phyloP scores from a whole-genome alignment of 768 basidiomycete species.

The Phlebiopsis gigantea region DNA sequence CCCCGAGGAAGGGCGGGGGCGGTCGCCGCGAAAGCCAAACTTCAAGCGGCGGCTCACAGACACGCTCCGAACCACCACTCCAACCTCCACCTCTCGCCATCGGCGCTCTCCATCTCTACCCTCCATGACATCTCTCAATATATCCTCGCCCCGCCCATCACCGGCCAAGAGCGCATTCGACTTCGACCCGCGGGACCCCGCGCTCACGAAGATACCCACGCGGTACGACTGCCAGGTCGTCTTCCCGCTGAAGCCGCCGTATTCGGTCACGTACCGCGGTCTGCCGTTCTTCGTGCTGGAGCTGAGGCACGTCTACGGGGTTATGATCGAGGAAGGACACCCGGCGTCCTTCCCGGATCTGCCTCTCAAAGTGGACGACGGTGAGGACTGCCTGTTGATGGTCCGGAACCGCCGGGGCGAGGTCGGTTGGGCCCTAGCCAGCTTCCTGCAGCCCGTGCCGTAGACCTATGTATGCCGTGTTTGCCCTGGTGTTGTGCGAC shows the following conservation, averaged over 20 bases:
- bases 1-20: slow-evolving; percentile 1
- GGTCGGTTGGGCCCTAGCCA: slow-evolving; percentile 79
- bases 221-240: slow-evolving; percentile 67
- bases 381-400: slow-evolving; percentile 70
- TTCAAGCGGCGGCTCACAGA: slow-evolving; percentile 23
- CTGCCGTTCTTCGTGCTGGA: slow-evolving; percentile 74
- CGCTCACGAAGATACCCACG: slow-evolving; percentile 21
- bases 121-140: slow-evolving; percentile 4
- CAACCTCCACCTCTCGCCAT: slow-evolving; percentile 18
- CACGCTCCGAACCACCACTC: slow-evolving; percentile 14
- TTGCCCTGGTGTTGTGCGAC: too few relatives aligned
- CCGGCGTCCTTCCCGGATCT: slow-evolving; percentile 69
- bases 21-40: slow-evolving; percentile 19
- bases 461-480: neutral
- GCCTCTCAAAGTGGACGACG: slow-evolving; percentile 75
- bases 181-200: slow-evolving; percentile 8
- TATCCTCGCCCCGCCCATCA: slow-evolving; percentile 12
- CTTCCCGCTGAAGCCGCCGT: slow-evolving; percentile 62
- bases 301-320: slow-evolving; percentile 56
- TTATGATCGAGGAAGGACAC: slow-evolving; percentile 74
- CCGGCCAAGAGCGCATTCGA: slow-evolving; percentile 10
- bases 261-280: slow-evolving; percentile 59
- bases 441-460: slow-evolving; percentile 57
- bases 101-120: slow-evolving; percentile 21
- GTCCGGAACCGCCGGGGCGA: slow-evolving; percentile 50